These are phyloP conservation scores for Apophysomyces elegans DNA, from an alignment of 371 early-diverging fungal species.

Conservation along the genomic window DNA sequence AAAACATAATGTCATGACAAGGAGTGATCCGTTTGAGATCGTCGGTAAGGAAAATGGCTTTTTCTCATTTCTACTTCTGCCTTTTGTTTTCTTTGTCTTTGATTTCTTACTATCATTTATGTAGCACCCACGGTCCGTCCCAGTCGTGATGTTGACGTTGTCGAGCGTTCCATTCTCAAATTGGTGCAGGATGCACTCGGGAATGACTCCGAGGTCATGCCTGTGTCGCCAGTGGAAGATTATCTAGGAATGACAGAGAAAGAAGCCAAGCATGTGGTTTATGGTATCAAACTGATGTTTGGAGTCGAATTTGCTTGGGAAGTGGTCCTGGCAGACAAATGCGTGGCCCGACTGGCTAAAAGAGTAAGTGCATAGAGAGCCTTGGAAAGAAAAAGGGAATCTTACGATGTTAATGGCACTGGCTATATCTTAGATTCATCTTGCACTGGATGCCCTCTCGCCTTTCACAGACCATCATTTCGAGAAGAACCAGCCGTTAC, in stretches of 20 bases:
- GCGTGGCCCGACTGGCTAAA: conserved; percentile 49
- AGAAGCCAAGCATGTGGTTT: conserved; percentile 77
- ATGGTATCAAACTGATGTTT: conserved; percentile 78
- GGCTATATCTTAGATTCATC: neutral
- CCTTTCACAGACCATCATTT: neutral
- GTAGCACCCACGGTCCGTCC: conserved; percentile 21
- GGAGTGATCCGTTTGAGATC: conserved; percentile 81
- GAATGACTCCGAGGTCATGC: conserved; percentile 58
- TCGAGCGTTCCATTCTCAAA: conserved; percentile 32
- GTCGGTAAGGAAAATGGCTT: conserved; percentile 33
- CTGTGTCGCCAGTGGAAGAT: conserved; percentile 56
- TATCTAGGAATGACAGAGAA: conserved; percentile 68
- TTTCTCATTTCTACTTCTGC: neutral
- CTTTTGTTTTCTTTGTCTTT: neutral
- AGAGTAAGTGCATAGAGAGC: conserved; percentile 28
- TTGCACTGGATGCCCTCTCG: neutral
- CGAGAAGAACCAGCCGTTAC: neutral
- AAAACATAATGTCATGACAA: conserved; percentile 82
- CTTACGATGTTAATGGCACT: neutral
- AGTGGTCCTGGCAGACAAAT: conserved; percentile 68
- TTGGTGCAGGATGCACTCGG: conserved; percentile 44
- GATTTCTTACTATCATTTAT: too few relatives aligned
- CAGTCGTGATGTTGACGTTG: conserved; percentile 23
- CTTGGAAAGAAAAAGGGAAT: neutral
- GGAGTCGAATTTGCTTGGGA: conserved; percentile 90